Conservation (phyloP, 345 rosid species). For the Murraya koenigii region DNA sequence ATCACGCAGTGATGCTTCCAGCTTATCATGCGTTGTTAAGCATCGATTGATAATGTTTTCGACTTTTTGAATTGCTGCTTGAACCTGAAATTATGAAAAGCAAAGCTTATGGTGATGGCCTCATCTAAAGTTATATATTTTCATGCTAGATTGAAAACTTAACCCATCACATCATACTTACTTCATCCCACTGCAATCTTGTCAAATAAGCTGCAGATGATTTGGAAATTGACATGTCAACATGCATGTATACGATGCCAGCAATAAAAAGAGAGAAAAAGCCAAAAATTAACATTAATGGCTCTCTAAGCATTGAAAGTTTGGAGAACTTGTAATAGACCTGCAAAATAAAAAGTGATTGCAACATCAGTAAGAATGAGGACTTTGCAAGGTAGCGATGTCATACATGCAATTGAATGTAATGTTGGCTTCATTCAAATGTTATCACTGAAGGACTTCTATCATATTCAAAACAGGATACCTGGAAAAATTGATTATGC, state of each 20-base stretch:
- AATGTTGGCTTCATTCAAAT: neutral
- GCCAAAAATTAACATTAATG: conserved; percentile 82
- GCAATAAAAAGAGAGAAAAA: conserved; percentile 70
- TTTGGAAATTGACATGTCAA: conserved; percentile 91
- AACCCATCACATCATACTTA: conserved; percentile 21
- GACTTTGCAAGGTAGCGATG: neutral
- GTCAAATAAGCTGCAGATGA: conserved; percentile 88
- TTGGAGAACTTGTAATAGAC: conserved; percentile 84
- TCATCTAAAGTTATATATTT: neutral
- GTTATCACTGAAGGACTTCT: neutral
- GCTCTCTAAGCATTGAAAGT: conserved; percentile 80
- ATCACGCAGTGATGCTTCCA: conserved; percentile 83
- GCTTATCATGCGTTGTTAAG: conserved; percentile 68
- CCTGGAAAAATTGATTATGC: conserved; percentile 93
- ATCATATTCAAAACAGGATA: conserved; percentile 27
- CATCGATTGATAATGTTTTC: conserved; percentile 58
- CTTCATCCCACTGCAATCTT: conserved; percentile 98
- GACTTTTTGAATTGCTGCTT: conserved; percentile 63
- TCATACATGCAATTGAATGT: neutral
- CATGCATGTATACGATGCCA: conserved; percentile 67
- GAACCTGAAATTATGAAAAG: conserved; percentile 52
- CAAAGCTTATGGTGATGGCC: neutral
- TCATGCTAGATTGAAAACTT: neutral
- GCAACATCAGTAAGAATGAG: neutral
- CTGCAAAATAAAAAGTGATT: conserved; percentile 36